Base-by-base conservation (phyloP, 2,329 filamentous ascomycete species). In the Colletotrichum tanaceti region DNA sequence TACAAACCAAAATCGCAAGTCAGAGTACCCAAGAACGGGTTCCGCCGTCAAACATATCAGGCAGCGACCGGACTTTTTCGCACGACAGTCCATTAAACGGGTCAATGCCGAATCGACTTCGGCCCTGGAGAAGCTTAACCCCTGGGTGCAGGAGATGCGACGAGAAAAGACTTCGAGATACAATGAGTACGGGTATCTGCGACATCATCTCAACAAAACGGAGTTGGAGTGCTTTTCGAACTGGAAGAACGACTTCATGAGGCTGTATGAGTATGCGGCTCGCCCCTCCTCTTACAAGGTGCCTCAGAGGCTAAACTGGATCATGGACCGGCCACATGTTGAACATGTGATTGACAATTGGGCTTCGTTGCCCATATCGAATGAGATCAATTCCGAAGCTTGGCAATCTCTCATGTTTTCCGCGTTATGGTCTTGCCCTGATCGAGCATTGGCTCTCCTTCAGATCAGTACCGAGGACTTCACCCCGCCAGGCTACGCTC, bases 391-490 rank as follows among this genome's bases (percentile, higher is more conserved):
- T 6, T 16, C 52, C 11, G 28, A 35, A 32, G 43, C 22, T 35
- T 82, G 79, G 81, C 76, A 75, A 5, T 57, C 65, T 5, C 58
- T 76, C 20, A 80, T 83, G 75, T 67, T 82, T 6, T 79, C 78
- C 1, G 76, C 79, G 1, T 63, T 83, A 43, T 72, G 74, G 47
- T 70, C 66, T 9, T 73, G 70, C n/a, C 80, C 80, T 1, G 73
- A 75, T 11, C 78, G 76, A 61, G 75, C 76, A 2, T 58, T 54
- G 13, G 71, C 71, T 61, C 74, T 84, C 9, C 75, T 84, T 2
- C 72, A 76, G 20, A 80, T 80, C 4, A 81, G 81, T 4, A 83
- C 80, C 0, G 65, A 80, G 62, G 74, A 80, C 43, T 77, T 78
- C 5, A 60, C 74, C 13, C 75, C 78, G 1, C 79, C 78, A 0